Percentiles rank a stretch among this genome's conserved stretches.
phyloP scores from a whole-genome alignment of 345 rosid species.

The Rhodomyrtus tomentosa region DNA sequence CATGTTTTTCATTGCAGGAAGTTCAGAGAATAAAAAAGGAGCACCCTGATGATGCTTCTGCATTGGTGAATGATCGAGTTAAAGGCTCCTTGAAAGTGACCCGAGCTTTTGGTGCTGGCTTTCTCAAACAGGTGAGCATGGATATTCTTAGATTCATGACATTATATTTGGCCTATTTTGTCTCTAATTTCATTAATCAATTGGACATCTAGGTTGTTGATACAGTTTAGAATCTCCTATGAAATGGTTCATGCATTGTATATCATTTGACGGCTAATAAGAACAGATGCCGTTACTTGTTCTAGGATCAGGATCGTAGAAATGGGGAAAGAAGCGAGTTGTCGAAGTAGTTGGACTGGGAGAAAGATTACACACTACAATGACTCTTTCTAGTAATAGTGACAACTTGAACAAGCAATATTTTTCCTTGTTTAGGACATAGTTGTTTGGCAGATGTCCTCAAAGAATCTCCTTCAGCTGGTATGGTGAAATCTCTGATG shows the following conservation, averaged over 20 bases:
- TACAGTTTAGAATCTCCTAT: neutral
- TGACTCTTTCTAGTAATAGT: neutral
- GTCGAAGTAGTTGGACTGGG: neutral
- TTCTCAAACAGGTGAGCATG: constrained; percentile 65
- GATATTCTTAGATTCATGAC: neutral
- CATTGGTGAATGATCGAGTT: constrained; percentile 71
- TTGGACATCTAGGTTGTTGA: neutral
- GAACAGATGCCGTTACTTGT: neutral
- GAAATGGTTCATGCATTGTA: neutral
- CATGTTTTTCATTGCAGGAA: constrained; percentile 37
- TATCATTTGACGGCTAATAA: neutral
- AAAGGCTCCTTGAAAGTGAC: constrained; percentile 94
- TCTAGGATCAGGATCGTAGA: neutral
- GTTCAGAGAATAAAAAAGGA: constrained; percentile 68
- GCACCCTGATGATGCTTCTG: constrained; percentile 69
- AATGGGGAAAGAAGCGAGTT: neutral
- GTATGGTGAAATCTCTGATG: neutral
- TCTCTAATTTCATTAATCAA: neutral
- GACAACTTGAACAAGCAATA: neutral
- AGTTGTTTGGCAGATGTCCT: neutral
- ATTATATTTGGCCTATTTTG: neutral
- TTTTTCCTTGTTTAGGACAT: neutral
- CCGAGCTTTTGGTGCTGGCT: constrained; percentile 94
- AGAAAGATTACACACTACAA: neutral
- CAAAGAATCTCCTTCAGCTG: neutral